Base-by-base conservation (phyloP, 495 filamentous ascomycete genomes). In the Penicillium antarcticum region DNA sequence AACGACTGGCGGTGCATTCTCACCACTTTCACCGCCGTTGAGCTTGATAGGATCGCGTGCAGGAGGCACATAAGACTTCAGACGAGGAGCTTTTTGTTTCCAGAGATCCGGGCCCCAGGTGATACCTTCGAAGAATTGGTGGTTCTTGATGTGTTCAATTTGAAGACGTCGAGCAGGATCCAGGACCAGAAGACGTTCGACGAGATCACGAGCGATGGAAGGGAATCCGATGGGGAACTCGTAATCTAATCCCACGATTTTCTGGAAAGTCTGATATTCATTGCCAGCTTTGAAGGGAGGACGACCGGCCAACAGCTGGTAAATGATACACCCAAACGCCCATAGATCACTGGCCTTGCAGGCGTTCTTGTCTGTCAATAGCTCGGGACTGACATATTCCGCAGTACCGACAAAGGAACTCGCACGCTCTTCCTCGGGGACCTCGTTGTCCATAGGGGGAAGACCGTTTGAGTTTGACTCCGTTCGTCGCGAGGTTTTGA, bases 271-370 rank as follows among this genome's bases (percentile, higher is more conserved):
- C 55, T 89, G 81, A 59, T 97, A 99, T 68, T 99, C 95, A 57
- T 96, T 96, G n/a, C 78, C 87, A 2, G 86, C 95, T 67, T 99
- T 99, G 76, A 99, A 99, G 0, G 95, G 95, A 12, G 95, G 95
- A 40, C 95, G 82, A 13, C 95, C 95, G 23, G 88, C 88, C 32
- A 99, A 73, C 26, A 99, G 79, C 70, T 99, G 95, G 67, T 96
- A 99, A 51, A 99, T 87, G 53, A 99, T 99, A 69, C 95, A 99
- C n/a, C 95, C 95, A 75, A 97, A 97, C 3, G 95, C 95, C 95
- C 95, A 99, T 29, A 99, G 70, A 66, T 99, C 95, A 62, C 92
- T 96, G 17, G 95, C 91, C 72, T 97, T 99, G 74, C 95, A 96
- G 9, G 92, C 94, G 55, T 90, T 91, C 74, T 97, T 97, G 55